Base-by-base conservation (phyloP, 441 rosid genomes). In the Geranium incanum region DNA sequence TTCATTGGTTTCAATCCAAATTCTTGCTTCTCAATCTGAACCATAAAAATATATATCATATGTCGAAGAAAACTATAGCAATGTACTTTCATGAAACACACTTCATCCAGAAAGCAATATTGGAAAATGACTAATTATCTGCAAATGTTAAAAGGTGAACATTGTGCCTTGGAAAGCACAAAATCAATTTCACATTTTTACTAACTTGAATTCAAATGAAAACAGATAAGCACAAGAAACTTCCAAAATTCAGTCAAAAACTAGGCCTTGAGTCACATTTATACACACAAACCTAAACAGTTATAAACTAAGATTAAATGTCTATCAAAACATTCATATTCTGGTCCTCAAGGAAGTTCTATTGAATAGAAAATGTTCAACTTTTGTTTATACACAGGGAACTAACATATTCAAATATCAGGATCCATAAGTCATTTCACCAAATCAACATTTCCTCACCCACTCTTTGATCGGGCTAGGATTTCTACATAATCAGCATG, bases 1-100 rank as follows among this genome's bases (percentile, higher is more conserved):
- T 95, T 95, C 99, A 93, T 95, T 74, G 99, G 99, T 79, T 93
- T 95, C 78, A 95, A 82, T 52, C 98, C 98, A 71, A 91, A 93
- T 80, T 91, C 97, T 80, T 95, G 97, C 71, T 93, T 93, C 71
- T 93, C 98, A 79, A 95, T 78, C 97, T 95, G 84, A 70, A 71
- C n/a, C 48, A 74, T 67, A 68, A 72, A 72, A 36, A 64, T 28
- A 12, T 48, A 45, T 64, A 28, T 28, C 50, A 72, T 19, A 70
- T 39, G 41, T 41, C 21, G 73, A 74, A 71, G 70, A 72, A 76
- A 55, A 52, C 13, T 59, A 15, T 5, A 16, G 6, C 64, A 59
- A 59, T 18, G 21, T 59, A 59, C 18, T 59, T 59, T 3, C 6
- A 16, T 5, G 6, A 59, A 16, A 5, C 6, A 59, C 28, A 1